A percentile compares a stretch with the other conserved stretches of the same genome.
Conservation (phyloP, 371 early-diverging fungal species). For the Lichtheimia hyalospora region DNA sequence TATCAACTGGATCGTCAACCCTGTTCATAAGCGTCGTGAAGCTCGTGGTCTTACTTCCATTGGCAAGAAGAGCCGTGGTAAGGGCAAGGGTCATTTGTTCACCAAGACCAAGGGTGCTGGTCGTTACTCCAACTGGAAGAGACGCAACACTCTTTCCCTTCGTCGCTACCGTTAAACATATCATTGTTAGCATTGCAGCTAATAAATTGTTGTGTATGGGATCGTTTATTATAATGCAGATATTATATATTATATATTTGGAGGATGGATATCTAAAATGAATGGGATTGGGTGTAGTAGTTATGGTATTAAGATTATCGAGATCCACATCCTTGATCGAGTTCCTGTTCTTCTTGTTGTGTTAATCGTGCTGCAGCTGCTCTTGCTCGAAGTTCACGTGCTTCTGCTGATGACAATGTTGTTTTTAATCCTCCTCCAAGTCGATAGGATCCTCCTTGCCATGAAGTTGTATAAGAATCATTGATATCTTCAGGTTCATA, state of each 20-base stretch:
- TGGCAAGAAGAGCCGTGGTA: conserved; percentile 97
- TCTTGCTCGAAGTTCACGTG: conserved; percentile 31
- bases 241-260: too few relatives aligned
- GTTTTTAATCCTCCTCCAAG: conserved; percentile 24
- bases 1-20: conserved; percentile 95
- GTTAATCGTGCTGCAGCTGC: conserved; percentile 43
- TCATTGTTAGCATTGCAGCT: not conserved
- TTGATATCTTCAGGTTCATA: conserved; percentile 41
- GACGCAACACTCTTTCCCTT: conserved; percentile 80
- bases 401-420: not conserved
- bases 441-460: conserved; percentile 35
- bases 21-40: conserved; percentile 99
- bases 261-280: not conserved
- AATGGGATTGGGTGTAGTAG: not conserved
- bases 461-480: conserved; percentile 20
- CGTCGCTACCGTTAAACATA: conserved; percentile 77
- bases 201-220: too few relatives aligned
- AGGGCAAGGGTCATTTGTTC: conserved; percentile 97
- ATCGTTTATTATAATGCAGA: too few relatives aligned
- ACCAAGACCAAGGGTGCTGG: conserved; percentile 99
- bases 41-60: conserved; percentile 97
- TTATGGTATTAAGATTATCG: not conserved
- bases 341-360: conserved; percentile 49
- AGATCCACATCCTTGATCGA: conserved; percentile 50
- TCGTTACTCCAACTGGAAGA: conserved; percentile 75